Evolutionary conservation across 2,329 filamentous ascomycete species (phyloP).

Genomic region (Arthrinium puccinioides): DNA sequence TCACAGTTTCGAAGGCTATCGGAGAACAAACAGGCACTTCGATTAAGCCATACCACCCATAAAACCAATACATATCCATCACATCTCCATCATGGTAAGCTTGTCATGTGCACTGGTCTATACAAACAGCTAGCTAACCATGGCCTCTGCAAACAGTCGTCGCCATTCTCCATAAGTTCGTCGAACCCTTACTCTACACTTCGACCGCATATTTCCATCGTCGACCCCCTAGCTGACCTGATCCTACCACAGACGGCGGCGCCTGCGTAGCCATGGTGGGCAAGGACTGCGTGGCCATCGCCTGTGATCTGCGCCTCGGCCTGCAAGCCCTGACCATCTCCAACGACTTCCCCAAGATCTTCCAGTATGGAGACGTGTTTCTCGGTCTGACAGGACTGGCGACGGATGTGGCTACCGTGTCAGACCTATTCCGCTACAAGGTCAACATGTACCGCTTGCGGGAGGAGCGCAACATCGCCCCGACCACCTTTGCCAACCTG

Average conservation of each 20-base stretch:
- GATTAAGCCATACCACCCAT: too few relatives aligned
- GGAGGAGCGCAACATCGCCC: conserved; percentile 94
- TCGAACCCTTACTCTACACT: conserved; percentile 6
- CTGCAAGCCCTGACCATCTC: conserved; percentile 94
- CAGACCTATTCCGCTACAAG: conserved; percentile 98
- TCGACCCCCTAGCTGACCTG: background rate
- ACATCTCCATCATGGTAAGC: too few relatives aligned
- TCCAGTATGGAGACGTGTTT: conserved; percentile 92
- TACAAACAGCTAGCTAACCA: conserved; percentile 24
- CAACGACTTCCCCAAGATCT: conserved; percentile 99
- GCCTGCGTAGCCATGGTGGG: conserved; percentile 98
- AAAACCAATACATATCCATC: too few relatives aligned
- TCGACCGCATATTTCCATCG: background rate
- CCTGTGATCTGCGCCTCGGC: conserved; percentile 95
- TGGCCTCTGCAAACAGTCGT: conserved; percentile 49
- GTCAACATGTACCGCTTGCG: conserved; percentile 99
- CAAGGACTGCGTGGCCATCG: conserved; percentile 99
- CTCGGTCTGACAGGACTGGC: conserved; percentile 93
- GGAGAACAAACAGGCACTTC: too few relatives aligned
- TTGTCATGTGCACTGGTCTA: too few relatives aligned
- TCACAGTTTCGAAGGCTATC: too few relatives aligned
- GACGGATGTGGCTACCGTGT: conserved; percentile 90
- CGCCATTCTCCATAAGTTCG: conserved; percentile 93
- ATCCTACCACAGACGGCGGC: conserved; percentile 58
- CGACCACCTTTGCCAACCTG: conserved; percentile 92